Conservation (phyloP, 805 yeast species). For the Saccharomycopsis fibuligera region DNA sequence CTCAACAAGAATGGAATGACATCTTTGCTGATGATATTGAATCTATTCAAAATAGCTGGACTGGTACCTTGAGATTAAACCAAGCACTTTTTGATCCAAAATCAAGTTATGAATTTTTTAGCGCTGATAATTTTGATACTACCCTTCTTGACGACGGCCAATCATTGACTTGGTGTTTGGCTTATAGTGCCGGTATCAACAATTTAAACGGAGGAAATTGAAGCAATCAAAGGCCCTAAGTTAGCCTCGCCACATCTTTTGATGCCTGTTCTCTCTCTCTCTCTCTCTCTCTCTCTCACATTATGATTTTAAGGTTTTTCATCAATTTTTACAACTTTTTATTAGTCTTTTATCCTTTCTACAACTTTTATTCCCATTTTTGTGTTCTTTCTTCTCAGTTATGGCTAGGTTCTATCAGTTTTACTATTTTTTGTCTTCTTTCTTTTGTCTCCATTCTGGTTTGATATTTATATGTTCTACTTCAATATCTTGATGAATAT, state of each 20-base stretch:
- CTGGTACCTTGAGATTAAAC: conserved; percentile 33
- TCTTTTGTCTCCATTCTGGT: too few species aligned
- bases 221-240: not conserved
- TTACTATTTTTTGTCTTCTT: not conserved
- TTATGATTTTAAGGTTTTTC: not conserved
- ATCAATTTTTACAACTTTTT: not conserved
- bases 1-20: conserved; percentile 52
- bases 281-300: not conserved
- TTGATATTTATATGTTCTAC: too few species aligned
- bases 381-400: not conserved
- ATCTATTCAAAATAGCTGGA: conserved; percentile 11
- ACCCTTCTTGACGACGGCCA: conserved; percentile 54
- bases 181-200: conserved; percentile 12
- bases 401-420: not conserved
- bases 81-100: conserved; percentile 40
- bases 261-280: not conserved
- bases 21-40: conserved; percentile 1
- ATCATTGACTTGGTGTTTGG: conserved; percentile 57
- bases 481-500: too few species aligned
- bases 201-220: not conserved
- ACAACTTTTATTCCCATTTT: not conserved
- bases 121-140: conserved; percentile 28
- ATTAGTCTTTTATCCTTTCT: not conserved
- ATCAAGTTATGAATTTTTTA: conserved; percentile 38
- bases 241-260: too few species aligned